Evolutionary conservation across 208 protist genomes (phyloP).

Genomic region (Leishmania guyanensis): DNA sequence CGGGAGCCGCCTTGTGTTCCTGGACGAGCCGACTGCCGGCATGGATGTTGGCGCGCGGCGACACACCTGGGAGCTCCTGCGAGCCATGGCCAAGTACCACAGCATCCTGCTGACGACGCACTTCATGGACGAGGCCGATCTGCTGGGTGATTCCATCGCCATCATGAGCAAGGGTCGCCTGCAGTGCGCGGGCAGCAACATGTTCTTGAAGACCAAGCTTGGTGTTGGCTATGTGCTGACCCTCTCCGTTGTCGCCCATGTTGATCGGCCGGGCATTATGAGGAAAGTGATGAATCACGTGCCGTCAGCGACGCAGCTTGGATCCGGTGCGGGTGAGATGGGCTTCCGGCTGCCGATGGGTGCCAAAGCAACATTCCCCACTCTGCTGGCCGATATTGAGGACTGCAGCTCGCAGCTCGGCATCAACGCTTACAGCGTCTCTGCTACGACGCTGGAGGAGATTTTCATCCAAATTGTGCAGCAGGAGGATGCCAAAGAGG

Average conservation of each 20-base stretch:
- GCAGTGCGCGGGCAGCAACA: constrained; percentile 56
- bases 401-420: constrained; percentile 29
- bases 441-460: constrained; percentile 75
- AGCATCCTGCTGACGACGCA: too few relatives aligned
- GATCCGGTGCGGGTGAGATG: constrained; percentile 44
- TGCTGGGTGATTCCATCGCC: constrained; percentile 90
- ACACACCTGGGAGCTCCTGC: too few relatives aligned
- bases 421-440: constrained; percentile 54
- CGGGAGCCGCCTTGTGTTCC: too few relatives aligned
- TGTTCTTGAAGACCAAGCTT: constrained; percentile 66
- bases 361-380: constrained; percentile 39
- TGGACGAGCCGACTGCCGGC: too few relatives aligned
- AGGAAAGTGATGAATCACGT: constrained; percentile 23
- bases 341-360: constrained; percentile 47
- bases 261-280: constrained; percentile 21
- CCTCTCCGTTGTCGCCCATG: constrained; percentile 40
- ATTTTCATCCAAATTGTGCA: constrained; percentile 71
- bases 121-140: too few relatives aligned
- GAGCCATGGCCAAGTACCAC: too few relatives aligned
- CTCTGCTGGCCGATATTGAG: constrained; percentile 52
- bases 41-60: too few relatives aligned
- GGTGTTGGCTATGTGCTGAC: constrained; percentile 65
- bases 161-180: constrained; percentile 88
- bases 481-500: constrained; percentile 35
- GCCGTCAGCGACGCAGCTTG: constrained; percentile 33